These are phyloP conservation scores for Pichia kluyveri DNA, from an alignment of 805 yeast species.

Conservation along the genomic window DNA sequence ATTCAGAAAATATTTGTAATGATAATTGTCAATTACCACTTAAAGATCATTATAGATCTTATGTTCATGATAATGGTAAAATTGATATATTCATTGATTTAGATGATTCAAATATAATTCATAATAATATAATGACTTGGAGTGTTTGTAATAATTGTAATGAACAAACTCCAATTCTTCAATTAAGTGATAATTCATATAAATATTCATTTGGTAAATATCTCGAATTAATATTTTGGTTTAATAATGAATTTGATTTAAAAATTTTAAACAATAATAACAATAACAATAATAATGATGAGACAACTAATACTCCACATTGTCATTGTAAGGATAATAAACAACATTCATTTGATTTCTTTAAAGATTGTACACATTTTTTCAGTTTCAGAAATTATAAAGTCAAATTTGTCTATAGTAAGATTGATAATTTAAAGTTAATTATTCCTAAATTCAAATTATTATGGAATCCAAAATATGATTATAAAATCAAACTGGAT, in stretches of 20 bases:
- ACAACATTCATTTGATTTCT: constrained; percentile 53
- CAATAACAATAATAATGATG: too few relatives aligned
- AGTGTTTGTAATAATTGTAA: constrained; percentile 79
- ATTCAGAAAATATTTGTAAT: constrained; percentile 59
- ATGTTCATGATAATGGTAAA: constrained; percentile 82
- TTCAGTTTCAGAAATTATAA: constrained; percentile 76
- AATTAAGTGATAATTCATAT: constrained; percentile 83
- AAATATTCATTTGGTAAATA: constrained; percentile 90
- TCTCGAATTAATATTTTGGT: constrained; percentile 76
- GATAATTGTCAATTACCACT: constrained; percentile 73
- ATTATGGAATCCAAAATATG: constrained; percentile 63
- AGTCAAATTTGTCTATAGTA: constrained; percentile 68
- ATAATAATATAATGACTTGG: constrained; percentile 79
- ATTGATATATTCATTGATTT: constrained; percentile 69
- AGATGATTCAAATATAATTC: constrained; percentile 44
- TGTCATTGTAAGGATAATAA: constrained; percentile 41
- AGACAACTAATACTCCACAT: not conserved
- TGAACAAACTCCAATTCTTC: constrained; percentile 62
- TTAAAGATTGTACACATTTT: constrained; percentile 72
- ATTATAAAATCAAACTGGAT: constrained; percentile 59
- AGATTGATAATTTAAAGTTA: constrained; percentile 70
- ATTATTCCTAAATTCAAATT: constrained; percentile 66
- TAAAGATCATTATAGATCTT: constrained; percentile 71
- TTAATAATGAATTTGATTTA: constrained; percentile 5
- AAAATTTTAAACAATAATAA: constrained; percentile 5